phyloP scores from a whole-genome alignment of 2,329 filamentous ascomycete genomes.

The Diplodia mutila region DNA sequence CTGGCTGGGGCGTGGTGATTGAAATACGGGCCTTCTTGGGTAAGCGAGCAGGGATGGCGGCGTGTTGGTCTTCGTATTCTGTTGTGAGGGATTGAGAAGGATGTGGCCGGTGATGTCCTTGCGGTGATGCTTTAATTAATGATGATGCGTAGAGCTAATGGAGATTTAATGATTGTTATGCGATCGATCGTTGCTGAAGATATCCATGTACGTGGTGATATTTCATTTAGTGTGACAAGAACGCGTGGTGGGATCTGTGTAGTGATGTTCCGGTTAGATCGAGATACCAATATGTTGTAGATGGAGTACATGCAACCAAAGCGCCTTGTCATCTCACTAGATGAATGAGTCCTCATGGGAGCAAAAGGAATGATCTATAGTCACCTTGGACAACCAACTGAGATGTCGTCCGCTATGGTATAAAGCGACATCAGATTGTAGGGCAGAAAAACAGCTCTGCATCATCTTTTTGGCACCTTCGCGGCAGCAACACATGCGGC shows the following conservation, averaged over 20 bases:
- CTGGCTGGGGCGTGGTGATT: not conserved
- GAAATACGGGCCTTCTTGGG: not conserved
- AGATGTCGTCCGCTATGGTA: not conserved
- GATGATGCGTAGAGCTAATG: not conserved
- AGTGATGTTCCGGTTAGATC: not conserved
- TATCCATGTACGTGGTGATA: not conserved
- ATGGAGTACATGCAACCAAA: not conserved
- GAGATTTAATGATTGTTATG: not conserved
- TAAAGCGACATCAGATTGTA: not conserved
- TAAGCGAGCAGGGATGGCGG: not conserved
- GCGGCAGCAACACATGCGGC: slow-evolving; percentile 4
- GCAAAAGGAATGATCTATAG: not conserved
- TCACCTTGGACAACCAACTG: not conserved
- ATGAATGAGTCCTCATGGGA: not conserved
- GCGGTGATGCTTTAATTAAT: not conserved
- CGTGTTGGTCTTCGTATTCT: slow-evolving; percentile 2
- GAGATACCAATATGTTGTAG: not conserved
- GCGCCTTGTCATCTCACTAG: not conserved
- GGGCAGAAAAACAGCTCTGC: not conserved
- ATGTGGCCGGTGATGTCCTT: not conserved
- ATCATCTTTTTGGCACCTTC: slow-evolving; percentile 2
- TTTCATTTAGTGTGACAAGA: not conserved
- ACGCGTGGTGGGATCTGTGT: not conserved
- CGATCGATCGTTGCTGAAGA: not conserved
- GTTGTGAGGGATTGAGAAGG: not conserved